These are phyloP conservation scores for Glarea lozoyensis DNA, from an alignment of 495 filamentous ascomycete genomes.

Conservation along the genomic window DNA sequence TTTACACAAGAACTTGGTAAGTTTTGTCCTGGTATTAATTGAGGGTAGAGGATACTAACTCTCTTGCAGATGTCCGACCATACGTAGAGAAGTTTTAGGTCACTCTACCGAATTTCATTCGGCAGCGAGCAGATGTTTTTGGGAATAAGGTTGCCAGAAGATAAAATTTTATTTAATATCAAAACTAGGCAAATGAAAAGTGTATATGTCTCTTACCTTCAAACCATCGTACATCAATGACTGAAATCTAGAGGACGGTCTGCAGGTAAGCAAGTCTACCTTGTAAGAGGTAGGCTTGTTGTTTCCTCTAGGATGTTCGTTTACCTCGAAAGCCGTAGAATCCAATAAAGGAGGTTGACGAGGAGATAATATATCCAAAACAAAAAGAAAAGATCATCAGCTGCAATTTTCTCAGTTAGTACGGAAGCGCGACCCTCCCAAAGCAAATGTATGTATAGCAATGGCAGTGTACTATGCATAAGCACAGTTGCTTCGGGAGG, in stretches of 20 bases:
- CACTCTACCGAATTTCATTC: neutral
- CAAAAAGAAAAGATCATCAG: constrained; percentile 44
- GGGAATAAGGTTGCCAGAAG: too few species aligned
- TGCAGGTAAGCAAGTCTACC: constrained; percentile 49
- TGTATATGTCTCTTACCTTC: constrained; percentile 61
- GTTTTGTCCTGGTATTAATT: constrained; percentile 68
- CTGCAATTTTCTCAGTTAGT: constrained; percentile 57
- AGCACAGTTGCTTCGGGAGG: constrained; percentile 40
- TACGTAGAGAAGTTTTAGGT: constrained; percentile 23
- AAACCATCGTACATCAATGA: constrained; percentile 53
- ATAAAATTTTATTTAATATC: too few species aligned
- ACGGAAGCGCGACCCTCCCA: constrained; percentile 12
- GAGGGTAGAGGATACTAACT: neutral
- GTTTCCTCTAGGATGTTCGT: constrained; percentile 64
- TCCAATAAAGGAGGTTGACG: constrained; percentile 42
- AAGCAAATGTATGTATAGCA: constrained; percentile 22
- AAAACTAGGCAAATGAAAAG: constrained; percentile 1
- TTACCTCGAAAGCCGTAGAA: constrained; percentile 65
- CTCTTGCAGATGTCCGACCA: constrained; percentile 6
- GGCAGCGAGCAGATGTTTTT: too few species aligned
- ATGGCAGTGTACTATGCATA: constrained; percentile 5
- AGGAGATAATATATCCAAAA: constrained; percentile 65
- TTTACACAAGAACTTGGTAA: constrained; percentile 86
- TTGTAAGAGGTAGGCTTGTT: constrained; percentile 21
- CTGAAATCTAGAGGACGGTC: constrained; percentile 48